phyloP scores from a whole-genome alignment of 1,284 basidiomycete genomes.

The Pterulicium gracile region DNA sequence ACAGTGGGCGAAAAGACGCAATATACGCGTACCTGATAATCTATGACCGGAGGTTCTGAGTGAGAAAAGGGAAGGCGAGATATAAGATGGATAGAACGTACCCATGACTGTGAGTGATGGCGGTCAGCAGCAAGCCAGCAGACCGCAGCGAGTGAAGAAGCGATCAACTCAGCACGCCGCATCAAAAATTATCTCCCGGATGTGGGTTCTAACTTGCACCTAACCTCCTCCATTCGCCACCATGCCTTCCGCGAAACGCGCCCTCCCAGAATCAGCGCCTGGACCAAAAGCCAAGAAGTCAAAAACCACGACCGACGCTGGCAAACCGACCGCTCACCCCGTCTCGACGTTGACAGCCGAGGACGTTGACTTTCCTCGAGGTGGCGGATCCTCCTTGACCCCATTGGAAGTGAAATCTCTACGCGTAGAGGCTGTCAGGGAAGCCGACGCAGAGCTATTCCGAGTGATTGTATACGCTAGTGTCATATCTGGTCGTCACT shows the following conservation, averaged over 20 bases:
- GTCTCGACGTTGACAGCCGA: constrained; percentile 42
- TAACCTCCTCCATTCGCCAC: constrained; percentile 17
- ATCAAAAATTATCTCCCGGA: constrained; percentile 3
- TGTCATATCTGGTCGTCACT: constrained; percentile 4
- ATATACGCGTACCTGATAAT: constrained; percentile 30
- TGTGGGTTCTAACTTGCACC: not conserved
- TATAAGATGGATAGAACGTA: constrained; percentile 4
- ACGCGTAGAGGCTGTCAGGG: constrained; percentile 74
- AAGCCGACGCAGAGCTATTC: constrained; percentile 77
- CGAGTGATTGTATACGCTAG: constrained; percentile 37
- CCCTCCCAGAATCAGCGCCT: constrained; percentile 39
- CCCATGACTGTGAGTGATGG: constrained; percentile 8
- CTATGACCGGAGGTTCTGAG: constrained; percentile 17
- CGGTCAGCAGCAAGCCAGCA: not conserved
- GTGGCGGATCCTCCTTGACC: constrained; percentile 76
- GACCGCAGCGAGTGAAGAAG: too few relatives aligned
- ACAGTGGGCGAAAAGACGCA: not conserved
- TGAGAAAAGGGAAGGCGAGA: not conserved
- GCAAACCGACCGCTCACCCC: constrained; percentile 17
- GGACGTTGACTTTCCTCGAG: constrained; percentile 92
- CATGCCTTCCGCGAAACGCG: constrained; percentile 48
- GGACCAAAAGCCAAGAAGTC: constrained; percentile 45
- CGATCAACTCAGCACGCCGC: too few relatives aligned
- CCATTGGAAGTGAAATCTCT: constrained; percentile 86
- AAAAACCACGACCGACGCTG: constrained; percentile 24